phyloP scores from a whole-genome alignment of 805 yeast genomes.

The Scheffersomyces spartinae region DNA sequence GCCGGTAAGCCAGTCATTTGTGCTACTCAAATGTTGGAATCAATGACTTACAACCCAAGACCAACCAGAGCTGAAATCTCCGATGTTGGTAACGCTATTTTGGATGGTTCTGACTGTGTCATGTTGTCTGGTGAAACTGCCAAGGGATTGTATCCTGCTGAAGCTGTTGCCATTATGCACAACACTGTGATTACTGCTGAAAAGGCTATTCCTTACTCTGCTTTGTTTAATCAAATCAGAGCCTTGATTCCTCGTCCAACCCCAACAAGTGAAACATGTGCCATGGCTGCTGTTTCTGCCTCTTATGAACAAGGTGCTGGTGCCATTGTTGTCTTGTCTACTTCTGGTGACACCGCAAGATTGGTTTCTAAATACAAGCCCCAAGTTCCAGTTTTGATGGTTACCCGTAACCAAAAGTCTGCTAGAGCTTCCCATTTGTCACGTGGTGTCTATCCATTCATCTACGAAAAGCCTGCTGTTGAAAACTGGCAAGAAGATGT shows the following conservation, averaged over 20 bases:
- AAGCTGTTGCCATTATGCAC: conserved; percentile 98
- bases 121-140: conserved; percentile 99
- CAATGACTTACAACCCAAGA: conserved; percentile 99
- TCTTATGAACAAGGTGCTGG: conserved; percentile 92
- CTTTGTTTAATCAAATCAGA: conserved; percentile 80
- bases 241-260: conserved; percentile 79
- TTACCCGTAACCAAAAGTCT: conserved; percentile 86
- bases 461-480: conserved; percentile 52
- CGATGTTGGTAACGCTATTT: conserved; percentile 97
- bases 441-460: conserved; percentile 98
- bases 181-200: conserved; percentile 94
- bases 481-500: conserved; percentile 95
- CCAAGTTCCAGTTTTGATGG: conserved; percentile 93
- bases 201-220: conserved; percentile 85
- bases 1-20: conserved; percentile 99
- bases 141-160: conserved; percentile 96
- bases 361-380: conserved; percentile 97
- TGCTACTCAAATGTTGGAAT: conserved; percentile 99
- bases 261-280: conserved; percentile 90
- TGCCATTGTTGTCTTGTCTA: conserved; percentile 93
- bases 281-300: conserved; percentile 94
- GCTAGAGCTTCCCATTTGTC: conserved; percentile 94
- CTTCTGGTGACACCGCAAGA: conserved; percentile 93
- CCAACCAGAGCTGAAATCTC: conserved; percentile 99
- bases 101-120: conserved; percentile 99